These are phyloP conservation scores for Saccharomyces hybrid DNA, from an alignment of 1,139 yeast genomes.

Conservation along the genomic window DNA sequence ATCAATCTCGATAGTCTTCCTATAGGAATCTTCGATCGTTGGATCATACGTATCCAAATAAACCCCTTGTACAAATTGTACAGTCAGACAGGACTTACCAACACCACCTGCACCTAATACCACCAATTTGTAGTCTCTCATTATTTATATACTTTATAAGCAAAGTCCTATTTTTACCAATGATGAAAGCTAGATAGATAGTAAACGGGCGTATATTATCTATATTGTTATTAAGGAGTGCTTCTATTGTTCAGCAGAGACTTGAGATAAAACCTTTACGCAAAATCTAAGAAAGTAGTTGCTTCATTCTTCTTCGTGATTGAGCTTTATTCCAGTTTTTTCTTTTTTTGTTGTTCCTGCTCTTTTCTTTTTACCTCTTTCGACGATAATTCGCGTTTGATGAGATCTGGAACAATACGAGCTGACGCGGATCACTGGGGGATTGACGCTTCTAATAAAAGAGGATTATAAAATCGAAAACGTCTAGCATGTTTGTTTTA, in stretches of 20 bases:
- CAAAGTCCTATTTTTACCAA: background rate
- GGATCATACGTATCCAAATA: constrained; percentile 96
- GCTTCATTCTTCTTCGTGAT: background rate
- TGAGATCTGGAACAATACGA: background rate
- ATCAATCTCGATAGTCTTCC: constrained; percentile 87
- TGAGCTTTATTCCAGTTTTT: background rate
- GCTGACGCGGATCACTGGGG: background rate
- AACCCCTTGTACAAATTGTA: constrained; percentile 82
- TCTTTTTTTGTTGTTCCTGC: background rate
- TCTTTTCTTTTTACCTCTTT: background rate
- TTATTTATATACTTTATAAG: constrained; percentile 5
- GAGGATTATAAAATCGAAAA: background rate
- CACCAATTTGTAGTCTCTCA: constrained; percentile 63
- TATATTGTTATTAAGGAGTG: background rate
- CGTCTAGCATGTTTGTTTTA: background rate
- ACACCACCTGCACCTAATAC: constrained; percentile 98
- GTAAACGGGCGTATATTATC: background rate
- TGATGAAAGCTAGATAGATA: background rate
- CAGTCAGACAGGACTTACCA: constrained; percentile 91
- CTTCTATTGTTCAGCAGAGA: background rate
- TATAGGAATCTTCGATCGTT: constrained; percentile 91
- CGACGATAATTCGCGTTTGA: background rate
- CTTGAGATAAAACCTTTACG: background rate
- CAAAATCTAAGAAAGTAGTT: background rate
- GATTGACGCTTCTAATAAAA: background rate